These are phyloP conservation scores for Pistacia integerrima DNA, from an alignment of 345 rosid species.

Conservation along the genomic window DNA sequence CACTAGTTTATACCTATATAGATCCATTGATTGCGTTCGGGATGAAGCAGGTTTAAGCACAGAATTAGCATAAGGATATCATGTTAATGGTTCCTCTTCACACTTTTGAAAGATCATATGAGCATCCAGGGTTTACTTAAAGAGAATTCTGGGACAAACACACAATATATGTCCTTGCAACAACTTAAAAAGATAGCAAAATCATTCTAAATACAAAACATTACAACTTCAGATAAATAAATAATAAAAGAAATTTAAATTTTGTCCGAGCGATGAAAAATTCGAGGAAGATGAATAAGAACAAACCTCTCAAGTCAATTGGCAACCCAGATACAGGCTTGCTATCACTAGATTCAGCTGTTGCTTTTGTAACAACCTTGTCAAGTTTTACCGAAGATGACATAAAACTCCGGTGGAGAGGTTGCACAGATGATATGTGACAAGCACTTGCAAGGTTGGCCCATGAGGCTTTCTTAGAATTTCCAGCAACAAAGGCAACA, in stretches of 20 bases:
- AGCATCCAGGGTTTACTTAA: background rate
- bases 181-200: background rate
- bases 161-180: background rate
- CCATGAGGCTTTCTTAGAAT: slow-evolving; percentile 48
- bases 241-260: background rate
- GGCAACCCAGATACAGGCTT: slow-evolving; percentile 66
- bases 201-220: background rate
- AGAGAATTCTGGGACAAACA: background rate
- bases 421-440: slow-evolving; percentile 48
- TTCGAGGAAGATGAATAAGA: slow-evolving; percentile 4
- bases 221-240: background rate
- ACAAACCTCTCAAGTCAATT: slow-evolving; percentile 78
- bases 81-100: background rate
- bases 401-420: slow-evolving; percentile 35
- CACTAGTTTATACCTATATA: background rate
- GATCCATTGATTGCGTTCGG: too few species aligned
- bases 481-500: slow-evolving; percentile 37
- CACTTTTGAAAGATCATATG: background rate
- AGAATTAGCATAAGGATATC: too few species aligned
- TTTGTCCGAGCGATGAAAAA: background rate
- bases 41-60: too few species aligned
- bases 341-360: slow-evolving; percentile 55
- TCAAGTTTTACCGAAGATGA: slow-evolving; percentile 40
- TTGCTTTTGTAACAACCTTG: slow-evolving; percentile 57
- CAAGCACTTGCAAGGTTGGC: slow-evolving; percentile 47